These are phyloP conservation scores for Wickerhamiella brachini DNA, from an alignment of 805 yeast genomes.

Conservation along the genomic window DNA sequence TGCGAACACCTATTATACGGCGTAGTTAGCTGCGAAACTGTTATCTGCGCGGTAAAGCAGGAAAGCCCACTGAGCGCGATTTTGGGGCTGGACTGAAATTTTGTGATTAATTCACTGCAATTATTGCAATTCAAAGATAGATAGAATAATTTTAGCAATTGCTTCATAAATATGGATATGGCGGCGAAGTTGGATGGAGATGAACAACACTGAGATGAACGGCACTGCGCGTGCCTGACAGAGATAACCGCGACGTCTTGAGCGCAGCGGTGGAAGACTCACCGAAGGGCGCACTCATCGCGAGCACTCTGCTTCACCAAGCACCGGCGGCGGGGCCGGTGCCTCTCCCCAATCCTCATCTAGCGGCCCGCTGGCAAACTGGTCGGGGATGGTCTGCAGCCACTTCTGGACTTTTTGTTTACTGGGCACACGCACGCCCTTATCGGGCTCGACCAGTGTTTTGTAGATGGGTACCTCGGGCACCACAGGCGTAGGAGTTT, in stretches of 20 bases:
- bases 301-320: background rate
- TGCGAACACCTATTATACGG: too few relatives aligned
- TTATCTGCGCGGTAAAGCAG: too few relatives aligned
- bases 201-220: too few relatives aligned
- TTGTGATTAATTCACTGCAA: too few relatives aligned
- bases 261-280: too few relatives aligned
- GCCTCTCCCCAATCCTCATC: background rate
- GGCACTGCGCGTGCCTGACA: too few relatives aligned
- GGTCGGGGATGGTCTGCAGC: conserved; percentile 2
- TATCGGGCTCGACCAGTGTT: conserved; percentile 1
- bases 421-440: conserved; percentile 1
- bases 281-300: background rate
- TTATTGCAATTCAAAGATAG: too few relatives aligned
- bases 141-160: background rate
- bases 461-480: background rate
- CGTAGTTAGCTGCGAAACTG: too few relatives aligned
- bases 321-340: background rate
- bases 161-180: background rate
- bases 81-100: too few relatives aligned
- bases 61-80: too few relatives aligned
- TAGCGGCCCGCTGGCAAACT: background rate
- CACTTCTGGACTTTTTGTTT: conserved; percentile 1
- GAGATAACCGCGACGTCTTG: too few relatives aligned
- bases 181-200: too few relatives aligned
- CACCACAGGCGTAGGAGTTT: background rate